These are phyloP conservation scores for Juncus effusus DNA, from an alignment of 176 grass and related monocot genomes.

Conservation along the genomic window DNA sequence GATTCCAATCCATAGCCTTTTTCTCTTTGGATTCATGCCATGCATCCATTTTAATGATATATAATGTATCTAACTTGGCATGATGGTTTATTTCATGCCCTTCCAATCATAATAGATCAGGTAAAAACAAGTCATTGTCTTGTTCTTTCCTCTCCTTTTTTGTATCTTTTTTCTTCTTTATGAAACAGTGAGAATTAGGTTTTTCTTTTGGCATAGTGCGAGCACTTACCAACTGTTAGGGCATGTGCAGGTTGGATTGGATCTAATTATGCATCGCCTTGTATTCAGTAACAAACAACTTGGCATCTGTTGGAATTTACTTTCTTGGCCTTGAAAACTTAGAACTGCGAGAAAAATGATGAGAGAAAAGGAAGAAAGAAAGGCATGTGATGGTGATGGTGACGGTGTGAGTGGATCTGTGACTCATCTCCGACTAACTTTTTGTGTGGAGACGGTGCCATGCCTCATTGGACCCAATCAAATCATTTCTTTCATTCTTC, in stretches of 20 bases:
- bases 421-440: conserved; percentile 29
- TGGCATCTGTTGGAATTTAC: too few species aligned
- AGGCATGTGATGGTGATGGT: conserved; percentile 11
- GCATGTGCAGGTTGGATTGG: conserved; percentile 8
- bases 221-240: conserved; percentile 10
- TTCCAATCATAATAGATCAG: too few species aligned
- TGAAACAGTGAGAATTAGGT: too few species aligned
- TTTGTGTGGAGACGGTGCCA: conserved; percentile 23
- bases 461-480: conserved; percentile 28
- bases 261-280: background rate
- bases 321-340: too few species aligned
- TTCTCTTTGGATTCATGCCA: background rate
- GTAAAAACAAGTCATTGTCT: conserved; percentile 3
- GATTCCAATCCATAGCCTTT: conserved; percentile 16
- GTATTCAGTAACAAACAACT: background rate
- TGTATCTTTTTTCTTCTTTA: too few species aligned
- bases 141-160: background rate
- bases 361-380: conserved; percentile 4
- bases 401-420: conserved; percentile 31
- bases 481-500: conserved; percentile 17
- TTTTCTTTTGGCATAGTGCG: conserved; percentile 4
- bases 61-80: conserved; percentile 3
- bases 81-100: background rate
- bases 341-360: background rate
- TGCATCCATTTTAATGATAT: conserved; percentile 3